Evolutionary conservation across 805 yeast species (phyloP), one percentile per base, ranked within the genome.

Genomic region (Ogataea chonburiensis): DNA sequence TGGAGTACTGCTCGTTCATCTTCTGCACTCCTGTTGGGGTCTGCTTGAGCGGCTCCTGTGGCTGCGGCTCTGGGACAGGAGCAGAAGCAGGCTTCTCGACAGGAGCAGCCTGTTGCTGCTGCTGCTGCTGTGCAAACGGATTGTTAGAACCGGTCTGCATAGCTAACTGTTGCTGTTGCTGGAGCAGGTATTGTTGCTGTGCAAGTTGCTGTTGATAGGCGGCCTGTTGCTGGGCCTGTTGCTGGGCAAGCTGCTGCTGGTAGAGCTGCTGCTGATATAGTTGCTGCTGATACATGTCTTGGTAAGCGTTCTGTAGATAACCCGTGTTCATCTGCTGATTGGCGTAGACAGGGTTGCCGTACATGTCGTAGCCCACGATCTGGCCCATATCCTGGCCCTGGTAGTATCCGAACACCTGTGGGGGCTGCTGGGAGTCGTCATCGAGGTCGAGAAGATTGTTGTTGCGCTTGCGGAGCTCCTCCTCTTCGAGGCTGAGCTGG

Each of bases 401-500:
- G 22, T 58, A 58, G 36, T 38, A 52, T 4, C 62, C 63, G 27
- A 47, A 54, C 24, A 52, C 52, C 16, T 53, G 57, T 5, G 58
- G 54, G 11, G 58, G 46, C 30, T 58, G 65, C 13, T 61, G 61
- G 32, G 50, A 56, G 27, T 52, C 58, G 40, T 68, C 76, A 49
- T 70, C 77, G 35, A 78, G 62, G 49, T 78, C 84, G 41, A 79
- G 57, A 31, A 79, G 60, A 46, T 75, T 75, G 40, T 66, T 64
- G 42, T 70, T 73, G 41, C 61, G 62, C 42, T 60, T 63, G 53
- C 71, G 67, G 69, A 83, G 69, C 60, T 80, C 82, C 53, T 83
- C 91, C 55, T 86, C 91, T 63, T 85, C 95, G 52, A 79, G 63
- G 28, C 86, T 75, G 48, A 86, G 68, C 59, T 77, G 75, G 42